These are phyloP conservation scores for Fusarium subglutinans DNA, from an alignment of 2,329 filamentous ascomycete species.

Conservation along the genomic window DNA sequence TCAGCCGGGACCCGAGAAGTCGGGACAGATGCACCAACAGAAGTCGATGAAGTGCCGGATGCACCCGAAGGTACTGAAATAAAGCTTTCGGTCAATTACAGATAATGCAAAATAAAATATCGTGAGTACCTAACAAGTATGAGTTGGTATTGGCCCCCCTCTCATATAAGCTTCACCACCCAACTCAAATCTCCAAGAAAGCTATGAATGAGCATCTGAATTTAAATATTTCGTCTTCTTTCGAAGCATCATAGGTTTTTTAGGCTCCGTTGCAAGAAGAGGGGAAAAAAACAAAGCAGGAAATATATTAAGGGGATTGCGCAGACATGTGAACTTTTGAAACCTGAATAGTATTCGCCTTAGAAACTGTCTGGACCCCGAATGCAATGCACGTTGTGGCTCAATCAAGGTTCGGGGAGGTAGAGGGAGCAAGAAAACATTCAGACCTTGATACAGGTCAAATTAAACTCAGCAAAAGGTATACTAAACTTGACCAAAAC, in stretches of 20 bases:
- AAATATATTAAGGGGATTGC: neutral
- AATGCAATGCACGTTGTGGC: neutral
- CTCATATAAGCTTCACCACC: neutral
- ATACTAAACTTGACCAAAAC: no score
- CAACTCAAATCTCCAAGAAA: neutral
- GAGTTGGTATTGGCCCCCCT: neutral
- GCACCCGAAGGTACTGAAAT: neutral
- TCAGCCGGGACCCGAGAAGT: neutral
- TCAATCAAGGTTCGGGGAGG: neutral
- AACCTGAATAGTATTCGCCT: no score
- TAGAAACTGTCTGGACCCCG: neutral
- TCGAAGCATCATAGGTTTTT: neutral
- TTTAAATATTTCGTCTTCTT: neutral
- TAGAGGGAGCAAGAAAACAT: no score
- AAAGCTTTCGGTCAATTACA: neutral
- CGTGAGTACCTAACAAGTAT: neutral
- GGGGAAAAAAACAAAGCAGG: no score
- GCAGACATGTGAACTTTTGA: neutral
- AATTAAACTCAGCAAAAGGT: no score
- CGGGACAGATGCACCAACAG: neutral
- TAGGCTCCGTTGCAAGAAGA: neutral
- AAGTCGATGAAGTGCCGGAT: no score
- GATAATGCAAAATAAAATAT: neutral
- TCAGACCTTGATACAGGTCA: no score
- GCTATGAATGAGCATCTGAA: neutral